Base-by-base conservation (phyloP, 257 asterid species). In the Primulina eburnea region DNA sequence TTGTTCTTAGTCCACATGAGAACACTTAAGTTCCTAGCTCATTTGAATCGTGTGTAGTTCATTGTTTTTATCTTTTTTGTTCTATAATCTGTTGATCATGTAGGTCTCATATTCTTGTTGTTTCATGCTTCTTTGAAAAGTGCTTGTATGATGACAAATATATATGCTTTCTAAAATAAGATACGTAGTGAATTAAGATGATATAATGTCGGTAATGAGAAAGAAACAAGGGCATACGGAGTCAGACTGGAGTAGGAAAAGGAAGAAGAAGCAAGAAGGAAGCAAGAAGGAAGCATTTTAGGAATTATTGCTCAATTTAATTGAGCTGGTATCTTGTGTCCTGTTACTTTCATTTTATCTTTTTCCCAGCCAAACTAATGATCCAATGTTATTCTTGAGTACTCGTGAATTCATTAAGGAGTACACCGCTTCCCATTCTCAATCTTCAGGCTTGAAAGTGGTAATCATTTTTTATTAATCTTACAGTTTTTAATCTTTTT, bases 341-440 rank as follows among this genome's bases (percentile, higher is more conserved):
- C 21, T 40, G 21, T 24, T 65, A 12, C 61, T 7, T 50, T 9
- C 69, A n/a, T 62, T 4, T 64, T 67, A 33, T 32, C 26, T 21
- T 24, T 24, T 55, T 65, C 21, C 28, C 24, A 53, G 62, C 43
- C 62, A 62, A 73, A 37, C 70, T 77, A 72, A 81, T 55, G 73
- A 55, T 73, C 63, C 60, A 12, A 60, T 38, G 77, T n/a, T 12
- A 62, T 40, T 17, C 77, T 64, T 69, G 24, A 21, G n/a, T n/a
- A 93, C 97, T 76, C 97, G 97, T 61, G 99, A 93, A 73, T 93
- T 93, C 69, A 90, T 93, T 66, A 93, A 89, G 85, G 96, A 93
- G 78, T 93, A 93, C 76, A 90, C 90, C 71, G 96, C 95, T 69
- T 76, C 99, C 68, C 97, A 90, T 80, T 97, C 99, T 66, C 95